A percentile compares a stretch with the other conserved stretches of the same genome.
These are phyloP conservation scores for Coelastrella sp. DNA, from an alignment of 139 green algal genomes.

Conservation along the genomic window DNA sequence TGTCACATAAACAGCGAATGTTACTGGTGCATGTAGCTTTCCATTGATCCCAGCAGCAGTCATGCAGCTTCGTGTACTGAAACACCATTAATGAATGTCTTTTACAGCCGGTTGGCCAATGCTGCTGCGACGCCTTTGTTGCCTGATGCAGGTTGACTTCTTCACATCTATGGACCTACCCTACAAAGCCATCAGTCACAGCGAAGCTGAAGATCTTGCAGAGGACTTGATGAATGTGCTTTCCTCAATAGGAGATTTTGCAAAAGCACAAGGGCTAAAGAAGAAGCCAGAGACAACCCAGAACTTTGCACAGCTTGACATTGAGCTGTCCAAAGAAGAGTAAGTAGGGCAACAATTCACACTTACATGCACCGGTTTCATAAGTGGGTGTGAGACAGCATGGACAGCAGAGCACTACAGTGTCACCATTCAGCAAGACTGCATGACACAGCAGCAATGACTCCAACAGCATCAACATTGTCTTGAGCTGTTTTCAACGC, in stretches of 20 bases:
- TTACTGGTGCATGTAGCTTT: not conserved
- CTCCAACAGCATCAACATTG: no score
- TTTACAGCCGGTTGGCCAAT: not conserved
- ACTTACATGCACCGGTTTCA: no score
- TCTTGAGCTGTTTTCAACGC: no score
- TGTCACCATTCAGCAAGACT: no score
- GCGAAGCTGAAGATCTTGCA: constrained; percentile 66
- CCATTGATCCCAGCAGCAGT: no score
- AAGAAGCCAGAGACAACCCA: not conserved
- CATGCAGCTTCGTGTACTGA: no score
- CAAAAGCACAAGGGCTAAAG: not conserved
- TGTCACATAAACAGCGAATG: not conserved
- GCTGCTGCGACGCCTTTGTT: not conserved
- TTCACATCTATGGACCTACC: constrained; percentile 60
- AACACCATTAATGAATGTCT: not conserved
- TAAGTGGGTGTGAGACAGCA: no score
- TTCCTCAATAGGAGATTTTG: not conserved
- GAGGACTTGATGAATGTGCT: constrained; percentile 58
- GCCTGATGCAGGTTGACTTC: constrained; percentile 15
- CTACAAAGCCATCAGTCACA: constrained; percentile 62
- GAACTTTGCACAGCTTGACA: not conserved
- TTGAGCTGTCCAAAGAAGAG: not conserved
- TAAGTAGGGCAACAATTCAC: not conserved
- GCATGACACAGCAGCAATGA: no score
- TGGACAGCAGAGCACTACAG: no score